A percentile compares a stretch with the other conserved stretches of the same genome.
Evolutionary conservation across 2,329 filamentous ascomycete genomes (phyloP).

Genomic region (Colletotrichum lentis): DNA sequence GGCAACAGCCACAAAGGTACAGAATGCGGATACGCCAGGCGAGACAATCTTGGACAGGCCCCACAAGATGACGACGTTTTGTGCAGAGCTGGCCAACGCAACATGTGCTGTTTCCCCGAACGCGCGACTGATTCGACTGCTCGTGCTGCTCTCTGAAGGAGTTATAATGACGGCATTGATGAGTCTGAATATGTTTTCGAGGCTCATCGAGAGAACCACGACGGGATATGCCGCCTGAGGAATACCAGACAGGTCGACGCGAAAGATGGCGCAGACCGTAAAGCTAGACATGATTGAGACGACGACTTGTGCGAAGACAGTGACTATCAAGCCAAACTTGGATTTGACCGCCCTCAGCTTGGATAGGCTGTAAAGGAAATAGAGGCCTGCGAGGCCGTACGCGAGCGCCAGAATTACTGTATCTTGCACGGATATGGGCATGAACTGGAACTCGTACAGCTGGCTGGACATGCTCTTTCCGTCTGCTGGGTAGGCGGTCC

Average conservation of each 20-base stretch:
- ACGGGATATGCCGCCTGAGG: slow-evolving; percentile 78
- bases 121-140: slow-evolving; percentile 74
- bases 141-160: slow-evolving; percentile 72
- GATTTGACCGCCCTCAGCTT: slow-evolving; percentile 80
- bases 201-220: slow-evolving; percentile 77
- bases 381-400: slow-evolving; percentile 69
- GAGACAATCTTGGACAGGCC: slow-evolving; percentile 72
- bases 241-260: slow-evolving; percentile 77
- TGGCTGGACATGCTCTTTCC: slow-evolving; percentile 64
- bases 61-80: slow-evolving; percentile 74
- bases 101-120: slow-evolving; percentile 77
- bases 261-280: slow-evolving; percentile 78
- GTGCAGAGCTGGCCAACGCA: slow-evolving; percentile 71
- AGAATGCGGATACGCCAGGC: slow-evolving; percentile 77
- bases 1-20: slow-evolving; percentile 77
- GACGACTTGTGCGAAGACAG: slow-evolving; percentile 73
- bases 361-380: slow-evolving; percentile 72
- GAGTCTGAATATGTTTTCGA: slow-evolving; percentile 80
- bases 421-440: slow-evolving; percentile 74
- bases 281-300: slow-evolving; percentile 82
- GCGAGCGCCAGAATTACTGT: slow-evolving; percentile 69
- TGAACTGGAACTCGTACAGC: slow-evolving; percentile 81
- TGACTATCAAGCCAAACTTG: slow-evolving; percentile 74
- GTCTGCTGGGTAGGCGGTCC: slow-evolving; percentile 71
- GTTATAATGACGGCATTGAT: slow-evolving; percentile 81